Base-by-base conservation (phyloP, 73 alveolate species). In the Loxodes magnus region DNA sequence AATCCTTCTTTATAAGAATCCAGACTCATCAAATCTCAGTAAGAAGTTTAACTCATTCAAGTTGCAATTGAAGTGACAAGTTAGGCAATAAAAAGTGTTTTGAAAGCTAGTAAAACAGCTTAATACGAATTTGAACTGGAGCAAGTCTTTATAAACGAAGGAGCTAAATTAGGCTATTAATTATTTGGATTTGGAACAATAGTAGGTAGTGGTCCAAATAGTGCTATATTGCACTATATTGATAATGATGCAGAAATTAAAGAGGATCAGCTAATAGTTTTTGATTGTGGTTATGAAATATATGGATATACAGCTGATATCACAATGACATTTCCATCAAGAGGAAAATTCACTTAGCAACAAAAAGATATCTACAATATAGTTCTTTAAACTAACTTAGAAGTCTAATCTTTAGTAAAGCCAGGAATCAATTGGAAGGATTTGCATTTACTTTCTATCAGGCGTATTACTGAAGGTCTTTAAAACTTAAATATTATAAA, bases 361-460 rank as follows among this genome's bases (percentile, higher is more conserved):
- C 62, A 56, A 22, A 22, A 36, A 14, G 35, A 23, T 9, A 50
- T 31, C 43, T 66, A 20, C 61, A 74, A 84, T 33, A 71, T 84
- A 2, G 97, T 88, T 27, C 71, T 84, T 12, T 65, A 84, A 41
- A 97, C 99, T 0, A 80, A 82, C 43, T 42, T 69, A 51, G 64
- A 56, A 19, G 99, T 93, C 0, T 23, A 22, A 54, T 66, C 42
- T 10, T 50, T 69, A 30, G 38, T 84, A 44, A 93, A 89, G 70
- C 96, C 95, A 14, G 99, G 97, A 9, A 85, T 82, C 10, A 56
- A 57, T 27, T 84, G 97, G 97, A 68, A 72, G 25, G 99, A 95
- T 58, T 77, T 95, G 98, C 99, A 95, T 56, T 42, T 79, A 36
- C 69, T 87, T 53, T 97, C 99, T 19, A 98, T 93, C 56, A 86